phyloP scores from a whole-genome alignment of 257 asterid genomes.

The Knoxia roxburghii region DNA sequence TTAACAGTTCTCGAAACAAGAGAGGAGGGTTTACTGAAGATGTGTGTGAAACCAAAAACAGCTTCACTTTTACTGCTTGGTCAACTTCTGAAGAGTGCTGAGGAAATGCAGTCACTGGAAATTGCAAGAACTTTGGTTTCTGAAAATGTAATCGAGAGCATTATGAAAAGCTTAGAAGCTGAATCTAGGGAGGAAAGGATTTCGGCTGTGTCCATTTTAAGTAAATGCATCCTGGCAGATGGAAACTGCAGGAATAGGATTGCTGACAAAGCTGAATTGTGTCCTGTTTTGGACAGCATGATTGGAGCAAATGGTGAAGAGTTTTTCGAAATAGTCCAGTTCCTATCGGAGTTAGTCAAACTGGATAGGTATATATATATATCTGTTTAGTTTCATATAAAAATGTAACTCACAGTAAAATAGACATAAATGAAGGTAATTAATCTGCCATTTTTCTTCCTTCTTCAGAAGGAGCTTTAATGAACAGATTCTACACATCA shows the following conservation, averaged over 20 bases:
- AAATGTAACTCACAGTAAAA: background rate
- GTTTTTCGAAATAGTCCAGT: slow-evolving; percentile 52
- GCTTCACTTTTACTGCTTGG: slow-evolving; percentile 54
- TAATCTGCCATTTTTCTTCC: slow-evolving; percentile 1
- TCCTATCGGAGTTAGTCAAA: slow-evolving; percentile 62
- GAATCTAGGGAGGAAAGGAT: slow-evolving; percentile 45
- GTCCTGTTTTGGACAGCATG: slow-evolving; percentile 45
- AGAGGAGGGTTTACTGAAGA: slow-evolving; percentile 24
- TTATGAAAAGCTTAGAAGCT: slow-evolving; percentile 42
- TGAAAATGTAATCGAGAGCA: slow-evolving; percentile 27
- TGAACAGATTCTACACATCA: slow-evolving; percentile 51
- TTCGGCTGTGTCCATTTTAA: slow-evolving; percentile 51
- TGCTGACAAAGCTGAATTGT: slow-evolving; percentile 53
- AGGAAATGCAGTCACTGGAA: slow-evolving; percentile 26
- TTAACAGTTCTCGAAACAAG: slow-evolving; percentile 27
- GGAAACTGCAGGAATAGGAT: slow-evolving; percentile 66
- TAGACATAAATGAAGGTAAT: background rate
- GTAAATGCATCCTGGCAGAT: slow-evolving; percentile 65
- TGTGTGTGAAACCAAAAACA: slow-evolving; percentile 46
- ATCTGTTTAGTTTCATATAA: background rate
- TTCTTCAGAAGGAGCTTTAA: slow-evolving; percentile 56
- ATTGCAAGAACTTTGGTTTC: slow-evolving; percentile 33
- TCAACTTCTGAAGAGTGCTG: slow-evolving; percentile 35
- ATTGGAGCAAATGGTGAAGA: slow-evolving; percentile 40
- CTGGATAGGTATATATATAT: slow-evolving; percentile 74